Base-by-base conservation (phyloP, 2,329 filamentous ascomycete species). In the Fusarium bulbicola region DNA sequence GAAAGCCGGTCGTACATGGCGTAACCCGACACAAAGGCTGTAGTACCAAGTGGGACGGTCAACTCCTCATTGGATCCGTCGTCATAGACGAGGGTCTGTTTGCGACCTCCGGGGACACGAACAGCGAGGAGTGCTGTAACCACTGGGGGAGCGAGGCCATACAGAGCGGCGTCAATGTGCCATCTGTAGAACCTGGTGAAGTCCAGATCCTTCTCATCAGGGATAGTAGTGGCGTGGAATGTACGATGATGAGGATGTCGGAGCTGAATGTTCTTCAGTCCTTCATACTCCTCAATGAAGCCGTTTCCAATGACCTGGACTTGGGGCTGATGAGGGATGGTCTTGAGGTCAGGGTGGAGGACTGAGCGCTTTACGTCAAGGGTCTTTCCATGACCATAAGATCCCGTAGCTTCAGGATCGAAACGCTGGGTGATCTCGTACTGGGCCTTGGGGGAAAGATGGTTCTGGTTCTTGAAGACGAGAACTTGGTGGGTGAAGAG, bases 81-180 rank as follows among this genome's bases (percentile, higher is more conserved):
- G 74, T 95, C 92, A 74, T 95, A 95, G 24, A 92, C 87, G 30
- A 93, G 85, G 3, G 86, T 92, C 79, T 94, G 92, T 20, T 85
- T 85, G 37, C 91, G 86, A 12, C 91, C 91, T 26, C 86, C 85
- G 0, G 93, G 93, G 0, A 95, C 92, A 43, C 86, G 85, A n/a
- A 94, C 92, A 1, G 93, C 93, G 63, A 95, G 85, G 30, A 95
- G 86, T 3, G 90, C 91, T 0, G 93, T 95, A 7, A 91, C 92
- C 32, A 91, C 86, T 5, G 93, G 92, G 7, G 93, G 92, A n/a
- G 92, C 89, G 12, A 94, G 86, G 24, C 89, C 91, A 78, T 95
- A 95, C 11, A 95, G 84, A 3, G 92, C 92, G 7, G 93, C 92
- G 77, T 95, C 92, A 60, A 95, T 94, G 80, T 95, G 92, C 92